Conservation (phyloP, 768 basidiomycete genomes). For the Coprinellus aureogranulatus region DNA sequence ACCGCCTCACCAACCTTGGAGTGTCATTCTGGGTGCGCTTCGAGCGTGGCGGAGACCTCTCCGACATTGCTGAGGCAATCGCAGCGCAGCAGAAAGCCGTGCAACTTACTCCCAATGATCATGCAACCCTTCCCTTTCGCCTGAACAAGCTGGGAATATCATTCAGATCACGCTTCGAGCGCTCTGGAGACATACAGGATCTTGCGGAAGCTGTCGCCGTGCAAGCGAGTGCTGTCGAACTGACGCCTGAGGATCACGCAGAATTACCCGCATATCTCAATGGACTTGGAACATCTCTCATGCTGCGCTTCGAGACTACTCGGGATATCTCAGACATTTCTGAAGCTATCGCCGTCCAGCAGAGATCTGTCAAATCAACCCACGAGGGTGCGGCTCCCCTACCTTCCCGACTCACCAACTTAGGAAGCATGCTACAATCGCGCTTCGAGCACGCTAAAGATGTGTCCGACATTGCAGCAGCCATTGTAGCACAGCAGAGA, state of each 20-base stretch:
- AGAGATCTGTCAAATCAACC: no score
- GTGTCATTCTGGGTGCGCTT: background rate
- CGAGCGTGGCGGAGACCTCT: background rate
- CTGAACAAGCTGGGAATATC: background rate
- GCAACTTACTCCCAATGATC: background rate
- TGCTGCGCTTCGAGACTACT: constrained; percentile 1
- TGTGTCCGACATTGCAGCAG: background rate
- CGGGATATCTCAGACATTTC: no score
- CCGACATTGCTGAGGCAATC: background rate
- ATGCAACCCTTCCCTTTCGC: background rate
- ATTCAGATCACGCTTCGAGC: background rate
- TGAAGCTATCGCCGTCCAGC: no score
- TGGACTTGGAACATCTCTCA: constrained; percentile 17
- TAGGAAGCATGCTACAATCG: no score
- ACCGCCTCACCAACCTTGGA: background rate
- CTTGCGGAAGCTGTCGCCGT: background rate
- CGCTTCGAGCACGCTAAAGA: no score
- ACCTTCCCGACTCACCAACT: no score
- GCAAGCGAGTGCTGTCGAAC: background rate
- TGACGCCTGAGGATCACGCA: background rate
- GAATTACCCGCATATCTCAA: background rate
- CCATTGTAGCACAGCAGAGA: background rate
- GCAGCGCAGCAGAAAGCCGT: background rate
- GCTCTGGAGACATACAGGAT: background rate
- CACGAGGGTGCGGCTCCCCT: no score